Evolutionary conservation across 768 basidiomycete species (phyloP).

Genomic region (Trametes elegans): DNA sequence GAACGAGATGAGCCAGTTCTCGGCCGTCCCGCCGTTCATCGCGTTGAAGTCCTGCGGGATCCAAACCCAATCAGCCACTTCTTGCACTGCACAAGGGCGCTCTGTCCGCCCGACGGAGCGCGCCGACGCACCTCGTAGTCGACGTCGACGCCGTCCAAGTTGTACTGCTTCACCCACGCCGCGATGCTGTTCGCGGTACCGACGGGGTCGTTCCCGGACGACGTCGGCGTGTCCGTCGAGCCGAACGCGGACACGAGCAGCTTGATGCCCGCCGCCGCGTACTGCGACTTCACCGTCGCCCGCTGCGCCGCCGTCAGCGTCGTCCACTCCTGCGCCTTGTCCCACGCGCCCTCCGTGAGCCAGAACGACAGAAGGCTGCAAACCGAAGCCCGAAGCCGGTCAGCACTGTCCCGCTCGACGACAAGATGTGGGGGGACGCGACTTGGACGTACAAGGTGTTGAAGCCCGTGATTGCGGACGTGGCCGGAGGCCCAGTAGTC

Average conservation of each 20-base stretch:
- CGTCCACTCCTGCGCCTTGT: conserved; percentile 47
- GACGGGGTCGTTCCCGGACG: conserved; percentile 38
- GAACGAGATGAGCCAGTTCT: conserved; percentile 41
- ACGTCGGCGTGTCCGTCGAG: conserved; percentile 43
- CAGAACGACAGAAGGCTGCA: conserved; percentile 42
- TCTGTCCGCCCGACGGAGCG: too few relatives aligned
- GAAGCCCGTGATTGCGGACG: conserved; percentile 34
- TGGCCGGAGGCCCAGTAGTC: conserved; percentile 37
- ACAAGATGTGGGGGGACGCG: not conserved
- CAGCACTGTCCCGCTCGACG: too few relatives aligned
- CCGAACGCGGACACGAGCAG: conserved; percentile 58
- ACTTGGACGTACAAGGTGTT: conserved; percentile 33
- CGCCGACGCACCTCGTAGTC: conserved; percentile 43
- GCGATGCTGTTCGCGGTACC: conserved; percentile 43
- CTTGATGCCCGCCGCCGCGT: conserved; percentile 54
- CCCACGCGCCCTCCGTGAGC: conserved; percentile 39
- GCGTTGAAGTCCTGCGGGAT: conserved; percentile 56
- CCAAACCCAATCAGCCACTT: not conserved
- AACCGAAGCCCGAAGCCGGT: not conserved
- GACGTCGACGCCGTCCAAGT: conserved; percentile 52
- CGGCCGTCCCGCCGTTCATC: conserved; percentile 52
- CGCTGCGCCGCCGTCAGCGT: conserved; percentile 39
- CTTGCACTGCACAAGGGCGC: not conserved
- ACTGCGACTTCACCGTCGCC: conserved; percentile 42
- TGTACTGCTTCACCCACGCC: conserved; percentile 43